These are phyloP conservation scores for Cruciata laevipes DNA, from an alignment of 257 asterid genomes.

Conservation along the genomic window DNA sequence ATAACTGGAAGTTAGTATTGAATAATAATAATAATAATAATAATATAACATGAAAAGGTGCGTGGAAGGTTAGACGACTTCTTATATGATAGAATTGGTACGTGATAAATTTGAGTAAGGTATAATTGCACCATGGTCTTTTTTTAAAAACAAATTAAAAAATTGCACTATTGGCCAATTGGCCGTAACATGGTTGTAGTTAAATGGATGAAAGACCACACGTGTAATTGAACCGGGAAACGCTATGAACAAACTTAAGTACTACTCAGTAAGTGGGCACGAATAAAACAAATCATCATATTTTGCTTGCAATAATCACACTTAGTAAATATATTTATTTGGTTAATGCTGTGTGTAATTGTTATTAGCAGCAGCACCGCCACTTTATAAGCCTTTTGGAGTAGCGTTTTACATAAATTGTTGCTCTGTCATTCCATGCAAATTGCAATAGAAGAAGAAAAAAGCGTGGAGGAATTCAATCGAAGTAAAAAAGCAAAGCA, in stretches of 20 bases:
- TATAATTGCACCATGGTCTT: no score
- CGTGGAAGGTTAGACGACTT: no score
- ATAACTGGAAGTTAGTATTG: no score
- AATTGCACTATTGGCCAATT: no score
- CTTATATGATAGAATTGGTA: no score
- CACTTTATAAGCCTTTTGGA: conserved; percentile 2
- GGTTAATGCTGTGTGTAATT: conserved; percentile 16
- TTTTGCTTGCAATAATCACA: not conserved
- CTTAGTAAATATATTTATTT: not conserved
- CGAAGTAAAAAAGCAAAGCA: conserved; percentile 7
- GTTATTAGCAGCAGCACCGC: not conserved
- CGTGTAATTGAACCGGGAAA: not conserved
- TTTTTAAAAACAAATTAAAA: no score
- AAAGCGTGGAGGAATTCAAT: conserved; percentile 5
- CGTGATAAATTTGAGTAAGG: no score
- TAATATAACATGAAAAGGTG: no score
- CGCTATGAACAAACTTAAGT: not conserved
- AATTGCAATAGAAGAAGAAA: conserved; percentile 10
- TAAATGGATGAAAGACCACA: not conserved
- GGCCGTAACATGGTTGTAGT: no score
- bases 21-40: no score
- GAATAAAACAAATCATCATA: not conserved
- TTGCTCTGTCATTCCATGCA: conserved; percentile 19
- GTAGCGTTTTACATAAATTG: conserved; percentile 8
- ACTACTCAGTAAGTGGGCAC: not conserved